Evolutionary conservation across 202 grass and related monocot species (phyloP).

Genomic region (Carex sylvatica): DNA sequence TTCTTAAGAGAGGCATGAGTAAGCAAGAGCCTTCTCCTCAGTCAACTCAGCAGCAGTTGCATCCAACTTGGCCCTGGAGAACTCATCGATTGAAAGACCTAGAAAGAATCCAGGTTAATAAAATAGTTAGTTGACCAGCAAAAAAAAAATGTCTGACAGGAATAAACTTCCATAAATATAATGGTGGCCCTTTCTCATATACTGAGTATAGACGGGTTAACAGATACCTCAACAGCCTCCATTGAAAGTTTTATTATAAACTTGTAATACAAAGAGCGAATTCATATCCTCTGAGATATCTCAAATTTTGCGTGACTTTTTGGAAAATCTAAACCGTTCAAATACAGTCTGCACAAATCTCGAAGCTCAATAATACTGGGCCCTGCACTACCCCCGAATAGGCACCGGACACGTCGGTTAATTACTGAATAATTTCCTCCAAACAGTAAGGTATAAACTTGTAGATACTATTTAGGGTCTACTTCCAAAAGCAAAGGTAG

Average conservation of each 20-base stretch:
- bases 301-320: too few species aligned
- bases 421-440: neutral
- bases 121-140: neutral
- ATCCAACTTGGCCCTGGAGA: conserved; percentile 93
- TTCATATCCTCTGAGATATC: too few species aligned
- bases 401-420: too few species aligned
- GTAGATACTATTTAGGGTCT: neutral
- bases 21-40: conserved; percentile 90
- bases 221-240: neutral
- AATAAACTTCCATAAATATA: neutral
- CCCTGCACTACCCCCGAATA: too few species aligned
- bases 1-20: conserved; percentile 78
- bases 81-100: conserved; percentile 83
- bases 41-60: conserved; percentile 74
- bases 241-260: neutral
- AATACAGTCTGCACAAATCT: too few species aligned
- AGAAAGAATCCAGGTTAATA: neutral
- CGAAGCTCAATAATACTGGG: too few species aligned
- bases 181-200: neutral
- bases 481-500: too few species aligned
- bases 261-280: too few species aligned
- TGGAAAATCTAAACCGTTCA: too few species aligned
- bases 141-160: neutral
- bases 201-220: neutral
- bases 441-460: neutral